Evolutionary conservation across 331 rosid genomes (phyloP).

Genomic region (Stylosanthes scabra): DNA sequence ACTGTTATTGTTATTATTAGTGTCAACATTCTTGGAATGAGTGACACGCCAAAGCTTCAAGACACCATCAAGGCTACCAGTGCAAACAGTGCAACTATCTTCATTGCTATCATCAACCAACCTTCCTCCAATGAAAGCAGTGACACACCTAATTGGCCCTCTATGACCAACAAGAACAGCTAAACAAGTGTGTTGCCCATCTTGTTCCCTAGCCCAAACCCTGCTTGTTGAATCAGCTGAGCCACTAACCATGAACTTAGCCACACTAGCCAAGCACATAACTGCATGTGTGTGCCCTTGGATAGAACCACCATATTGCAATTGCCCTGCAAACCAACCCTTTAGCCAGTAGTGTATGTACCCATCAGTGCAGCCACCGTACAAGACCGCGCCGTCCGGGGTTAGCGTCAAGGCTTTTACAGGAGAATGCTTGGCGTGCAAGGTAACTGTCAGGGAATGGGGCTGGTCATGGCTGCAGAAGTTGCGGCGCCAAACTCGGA

Average conservation of each 20-base stretch:
- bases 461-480: constrained; percentile 65
- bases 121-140: constrained; percentile 49
- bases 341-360: constrained; percentile 88
- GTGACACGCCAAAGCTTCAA: constrained; percentile 84
- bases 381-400: constrained; percentile 58
- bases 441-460: constrained; percentile 77
- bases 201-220: constrained; percentile 73
- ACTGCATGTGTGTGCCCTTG: constrained; percentile 95
- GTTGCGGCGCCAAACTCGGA: constrained; percentile 85
- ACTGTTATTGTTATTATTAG: constrained; percentile 1
- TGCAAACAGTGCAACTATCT: constrained; percentile 68
- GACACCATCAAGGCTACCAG: constrained; percentile 92
- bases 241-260: constrained; percentile 71
- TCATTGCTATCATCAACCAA: constrained; percentile 49
- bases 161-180: constrained; percentile 84
- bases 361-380: constrained; percentile 92
- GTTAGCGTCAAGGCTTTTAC: constrained; percentile 68
- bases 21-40: constrained; percentile 32
- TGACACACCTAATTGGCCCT: constrained; percentile 76
- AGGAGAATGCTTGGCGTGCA: constrained; percentile 80
- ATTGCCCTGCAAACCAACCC: constrained; percentile 84
- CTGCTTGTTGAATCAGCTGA: constrained; percentile 88
- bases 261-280: constrained; percentile 71
- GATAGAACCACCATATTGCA: constrained; percentile 86
- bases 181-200: constrained; percentile 71